Conservation (phyloP, 768 basidiomycete genomes). For the Boletus vermiculosoides region DNA sequence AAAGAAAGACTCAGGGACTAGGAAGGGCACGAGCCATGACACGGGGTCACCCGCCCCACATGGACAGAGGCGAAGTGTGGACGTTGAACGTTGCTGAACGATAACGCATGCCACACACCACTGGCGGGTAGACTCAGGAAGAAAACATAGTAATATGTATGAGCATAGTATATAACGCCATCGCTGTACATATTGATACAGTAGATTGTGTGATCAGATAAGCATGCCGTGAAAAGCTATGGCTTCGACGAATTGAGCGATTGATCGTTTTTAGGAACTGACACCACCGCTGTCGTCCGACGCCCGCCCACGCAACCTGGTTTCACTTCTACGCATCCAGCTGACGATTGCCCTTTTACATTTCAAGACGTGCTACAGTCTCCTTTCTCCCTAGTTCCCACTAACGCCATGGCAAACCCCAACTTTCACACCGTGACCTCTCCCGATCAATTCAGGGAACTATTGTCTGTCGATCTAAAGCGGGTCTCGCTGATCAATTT, state of each 20-base stretch:
- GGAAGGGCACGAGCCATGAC: too few relatives aligned
- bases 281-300: not conserved
- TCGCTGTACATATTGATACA: not conserved
- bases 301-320: not conserved
- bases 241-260: too few relatives aligned
- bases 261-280: not conserved
- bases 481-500: conserved; percentile 89
- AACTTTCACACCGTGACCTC: conserved; percentile 56
- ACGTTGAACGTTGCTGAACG: not conserved
- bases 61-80: not conserved
- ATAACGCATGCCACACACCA: too few relatives aligned
- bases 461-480: conserved; percentile 74
- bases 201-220: not conserved
- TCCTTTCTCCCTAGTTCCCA: not conserved
- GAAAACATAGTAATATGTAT: not conserved
- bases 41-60: not conserved
- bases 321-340: not conserved
- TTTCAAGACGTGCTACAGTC: not conserved
- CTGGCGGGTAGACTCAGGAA: not conserved
- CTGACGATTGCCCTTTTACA: not conserved
- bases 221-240: too few relatives aligned
- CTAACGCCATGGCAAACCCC: conserved; percentile 21
- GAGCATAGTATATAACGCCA: not conserved
- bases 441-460: conserved; percentile 66
- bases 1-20: too few relatives aligned